A percentile compares a stretch with the other conserved stretches of the same genome.
Conservation (phyloP, 2,329 filamentous ascomycete genomes). For the Sarocladium oryzae region DNA sequence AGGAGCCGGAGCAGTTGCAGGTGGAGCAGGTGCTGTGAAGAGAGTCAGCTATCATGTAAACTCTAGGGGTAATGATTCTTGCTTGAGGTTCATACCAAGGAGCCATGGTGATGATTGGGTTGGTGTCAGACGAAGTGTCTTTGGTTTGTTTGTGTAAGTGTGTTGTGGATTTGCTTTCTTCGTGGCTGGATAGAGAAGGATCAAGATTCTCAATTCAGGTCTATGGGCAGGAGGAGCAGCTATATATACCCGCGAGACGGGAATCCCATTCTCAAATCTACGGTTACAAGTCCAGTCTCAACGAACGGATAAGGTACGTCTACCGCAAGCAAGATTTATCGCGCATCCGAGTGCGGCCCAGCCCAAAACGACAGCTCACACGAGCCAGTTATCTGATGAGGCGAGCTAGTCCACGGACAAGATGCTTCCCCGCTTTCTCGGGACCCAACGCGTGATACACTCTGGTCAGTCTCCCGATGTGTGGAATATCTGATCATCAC, state of each 20-base stretch:
- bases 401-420: background rate
- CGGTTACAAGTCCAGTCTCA: background rate
- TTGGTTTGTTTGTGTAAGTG: background rate
- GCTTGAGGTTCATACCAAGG: background rate
- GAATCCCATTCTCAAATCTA: background rate
- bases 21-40: conserved; percentile 6
- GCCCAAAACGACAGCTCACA: background rate
- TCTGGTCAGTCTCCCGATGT: background rate
- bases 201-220: background rate
- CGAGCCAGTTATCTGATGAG: background rate
- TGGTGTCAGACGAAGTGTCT: background rate
- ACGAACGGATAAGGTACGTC: too few species aligned
- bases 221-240: background rate
- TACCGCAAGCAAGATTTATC: background rate
- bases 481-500: conserved; percentile 1
- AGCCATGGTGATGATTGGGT: background rate
- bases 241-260: background rate
- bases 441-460: conserved; percentile 4
- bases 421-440: conserved; percentile 6
- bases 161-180: background rate
- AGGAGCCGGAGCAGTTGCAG: conserved; percentile 12
- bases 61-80: too few species aligned
- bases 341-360: background rate
- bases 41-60: background rate
- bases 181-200: background rate